Evolutionary conservation across 345 rosid genomes (phyloP).

Genomic region (Aquilaria yunnanensis): DNA sequence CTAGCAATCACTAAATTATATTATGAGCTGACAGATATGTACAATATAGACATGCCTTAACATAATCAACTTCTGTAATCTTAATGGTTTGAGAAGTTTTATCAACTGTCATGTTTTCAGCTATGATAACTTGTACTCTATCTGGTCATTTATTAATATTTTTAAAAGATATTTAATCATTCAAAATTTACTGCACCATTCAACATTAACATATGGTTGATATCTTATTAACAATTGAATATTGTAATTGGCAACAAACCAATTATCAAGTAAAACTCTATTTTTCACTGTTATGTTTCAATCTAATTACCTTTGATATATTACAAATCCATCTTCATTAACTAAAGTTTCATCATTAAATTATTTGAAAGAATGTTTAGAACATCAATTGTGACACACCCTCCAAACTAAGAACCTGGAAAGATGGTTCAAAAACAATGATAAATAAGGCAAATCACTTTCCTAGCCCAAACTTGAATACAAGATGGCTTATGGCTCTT

Average conservation of each 20-base stretch:
- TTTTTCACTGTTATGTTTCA: background rate
- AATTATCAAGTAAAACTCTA: background rate
- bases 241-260: background rate
- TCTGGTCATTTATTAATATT: background rate
- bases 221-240: background rate
- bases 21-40: background rate
- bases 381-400: no score
- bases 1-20: background rate
- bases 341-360: background rate
- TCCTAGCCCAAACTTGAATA: no score
- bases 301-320: background rate
- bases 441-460: no score
- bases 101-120: background rate
- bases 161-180: background rate
- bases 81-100: no score
- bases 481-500: no score
- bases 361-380: background rate
- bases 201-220: slow-evolving; percentile 2
- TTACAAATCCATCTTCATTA: no score
- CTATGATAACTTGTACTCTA: background rate
- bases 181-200: background rate
- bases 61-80: background rate
- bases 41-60: background rate
- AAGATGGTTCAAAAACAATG: no score
- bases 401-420: no score